phyloP scores from a whole-genome alignment of 352 stramenopile genomes.

The Globisporangium camurandrum region DNA sequence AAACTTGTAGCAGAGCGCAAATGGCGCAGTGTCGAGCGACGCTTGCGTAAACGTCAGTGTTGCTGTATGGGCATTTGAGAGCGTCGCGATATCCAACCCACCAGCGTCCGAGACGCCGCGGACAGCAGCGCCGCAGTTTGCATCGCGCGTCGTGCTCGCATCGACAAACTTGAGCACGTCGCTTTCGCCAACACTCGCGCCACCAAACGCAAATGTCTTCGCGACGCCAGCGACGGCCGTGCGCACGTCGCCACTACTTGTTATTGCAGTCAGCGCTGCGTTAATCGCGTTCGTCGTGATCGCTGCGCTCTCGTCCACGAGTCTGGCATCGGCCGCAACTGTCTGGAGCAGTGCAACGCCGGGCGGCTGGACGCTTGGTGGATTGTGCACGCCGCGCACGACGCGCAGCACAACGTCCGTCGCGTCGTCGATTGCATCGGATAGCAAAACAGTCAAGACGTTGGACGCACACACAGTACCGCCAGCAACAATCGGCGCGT shows the following conservation, averaged over 20 bases:
- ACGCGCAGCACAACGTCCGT: constrained; percentile 29
- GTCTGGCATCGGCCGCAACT: constrained; percentile 30
- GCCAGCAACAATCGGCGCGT: constrained; percentile 21
- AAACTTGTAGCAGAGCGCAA: constrained; percentile 66
- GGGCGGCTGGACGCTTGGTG: constrained; percentile 23
- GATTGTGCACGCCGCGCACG: constrained; percentile 31
- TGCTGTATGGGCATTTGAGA: constrained; percentile 14
- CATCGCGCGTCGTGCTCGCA: constrained; percentile 37
- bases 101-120: constrained; percentile 41
- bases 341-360: constrained; percentile 18
- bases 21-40: constrained; percentile 25
- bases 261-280: constrained; percentile 24
- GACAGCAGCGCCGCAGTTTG: constrained; percentile 35
- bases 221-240: constrained; percentile 38
- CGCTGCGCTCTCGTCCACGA: constrained; percentile 33
- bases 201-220: constrained; percentile 46
- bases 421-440: constrained; percentile 28
- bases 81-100: constrained; percentile 23
- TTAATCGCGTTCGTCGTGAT: constrained; percentile 16
- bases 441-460: constrained; percentile 23
- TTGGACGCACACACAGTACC: constrained; percentile 25
- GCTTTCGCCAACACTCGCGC: constrained; percentile 20
- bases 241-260: constrained; percentile 30
- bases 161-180: constrained; percentile 68
- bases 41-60: constrained; percentile 38